Evolutionary conservation across 1,284 basidiomycete genomes (phyloP).

Genomic region (Ceratorhiza oryzae-sativae): DNA sequence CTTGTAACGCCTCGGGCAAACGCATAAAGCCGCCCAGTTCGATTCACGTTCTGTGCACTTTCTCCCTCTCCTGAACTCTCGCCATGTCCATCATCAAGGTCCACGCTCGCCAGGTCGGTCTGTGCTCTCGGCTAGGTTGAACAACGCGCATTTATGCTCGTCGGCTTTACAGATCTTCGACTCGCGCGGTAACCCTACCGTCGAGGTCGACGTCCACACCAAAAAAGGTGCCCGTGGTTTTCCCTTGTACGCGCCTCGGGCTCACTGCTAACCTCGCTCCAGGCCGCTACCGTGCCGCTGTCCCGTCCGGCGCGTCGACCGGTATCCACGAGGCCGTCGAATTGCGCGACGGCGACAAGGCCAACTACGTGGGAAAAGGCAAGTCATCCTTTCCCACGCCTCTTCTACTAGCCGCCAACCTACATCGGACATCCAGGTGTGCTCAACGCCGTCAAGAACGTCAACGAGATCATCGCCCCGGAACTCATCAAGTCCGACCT

Average conservation of each 20-base stretch:
- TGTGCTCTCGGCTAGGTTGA: not conserved
- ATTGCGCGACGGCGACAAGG: slow-evolving; percentile 96
- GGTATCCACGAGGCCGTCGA: slow-evolving; percentile 99
- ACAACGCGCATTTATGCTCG: slow-evolving; percentile 2
- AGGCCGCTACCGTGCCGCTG: slow-evolving; percentile 95
- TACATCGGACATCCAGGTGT: slow-evolving; percentile 70
- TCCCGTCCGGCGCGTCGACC: slow-evolving; percentile 98
- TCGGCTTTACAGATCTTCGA: slow-evolving; percentile 82
- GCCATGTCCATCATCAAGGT: slow-evolving; percentile 88
- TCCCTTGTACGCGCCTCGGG: slow-evolving; percentile 40
- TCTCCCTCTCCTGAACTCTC: slow-evolving; percentile 2
- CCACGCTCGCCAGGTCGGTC: slow-evolving; percentile 81
- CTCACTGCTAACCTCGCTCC: slow-evolving; percentile 42
- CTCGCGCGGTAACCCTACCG: slow-evolving; percentile 94
- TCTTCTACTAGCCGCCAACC: not conserved
- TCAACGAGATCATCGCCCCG: slow-evolving; percentile 92
- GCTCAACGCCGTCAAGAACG: slow-evolving; percentile 90
- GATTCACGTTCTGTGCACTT: not conserved
- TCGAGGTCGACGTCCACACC: slow-evolving; percentile 93
- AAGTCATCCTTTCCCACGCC: slow-evolving; percentile 43
- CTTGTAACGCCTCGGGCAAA: not conserved
- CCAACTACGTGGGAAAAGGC: slow-evolving; percentile 96
- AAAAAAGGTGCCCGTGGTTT: slow-evolving; percentile 71
- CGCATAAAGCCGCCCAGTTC: slow-evolving; percentile 28
- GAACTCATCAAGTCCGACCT: slow-evolving; percentile 87